A percentile compares a stretch with the other conserved stretches of the same genome.
phyloP scores from a whole-genome alignment of 768 basidiomycete species.

The Grammothele lineata region DNA sequence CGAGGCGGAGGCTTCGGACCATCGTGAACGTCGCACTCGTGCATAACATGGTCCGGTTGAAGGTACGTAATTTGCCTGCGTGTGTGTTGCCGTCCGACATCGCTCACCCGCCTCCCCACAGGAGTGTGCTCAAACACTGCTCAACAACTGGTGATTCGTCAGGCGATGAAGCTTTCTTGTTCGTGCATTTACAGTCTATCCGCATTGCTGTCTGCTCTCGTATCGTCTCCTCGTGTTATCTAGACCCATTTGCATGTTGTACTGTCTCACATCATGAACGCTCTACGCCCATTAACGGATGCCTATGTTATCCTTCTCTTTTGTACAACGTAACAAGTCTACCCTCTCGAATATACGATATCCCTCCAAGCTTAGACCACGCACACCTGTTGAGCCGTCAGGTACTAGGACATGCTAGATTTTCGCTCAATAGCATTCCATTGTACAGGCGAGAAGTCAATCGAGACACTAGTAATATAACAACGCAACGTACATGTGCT shows the following conservation, averaged over 20 bases:
- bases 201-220: conserved; percentile 4
- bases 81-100: background rate
- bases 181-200: background rate
- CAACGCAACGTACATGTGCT: conserved; percentile 17
- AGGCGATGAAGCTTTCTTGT: background rate
- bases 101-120: conserved; percentile 7
- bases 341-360: no score
- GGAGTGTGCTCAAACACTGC: conserved; percentile 37
- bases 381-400: no score
- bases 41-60: conserved; percentile 64
- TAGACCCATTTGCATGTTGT: conserved; percentile 10
- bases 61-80: conserved; percentile 53
- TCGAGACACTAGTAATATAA: conserved; percentile 21
- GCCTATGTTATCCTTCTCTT: no score
- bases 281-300: background rate
- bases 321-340: no score
- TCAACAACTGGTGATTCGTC: conserved; percentile 32
- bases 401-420: no score
- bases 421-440: conserved; percentile 1
- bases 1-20: conserved; percentile 67
- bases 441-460: conserved; percentile 11
- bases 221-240: conserved; percentile 1
- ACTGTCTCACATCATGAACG: conserved; percentile 1
- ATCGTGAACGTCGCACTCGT: conserved; percentile 79
- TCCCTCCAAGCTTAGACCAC: no score